A percentile compares a stretch with the other conserved stretches of the same genome.
phyloP scores from a whole-genome alignment of 768 basidiomycete genomes.

The Trametes sanguinea region DNA sequence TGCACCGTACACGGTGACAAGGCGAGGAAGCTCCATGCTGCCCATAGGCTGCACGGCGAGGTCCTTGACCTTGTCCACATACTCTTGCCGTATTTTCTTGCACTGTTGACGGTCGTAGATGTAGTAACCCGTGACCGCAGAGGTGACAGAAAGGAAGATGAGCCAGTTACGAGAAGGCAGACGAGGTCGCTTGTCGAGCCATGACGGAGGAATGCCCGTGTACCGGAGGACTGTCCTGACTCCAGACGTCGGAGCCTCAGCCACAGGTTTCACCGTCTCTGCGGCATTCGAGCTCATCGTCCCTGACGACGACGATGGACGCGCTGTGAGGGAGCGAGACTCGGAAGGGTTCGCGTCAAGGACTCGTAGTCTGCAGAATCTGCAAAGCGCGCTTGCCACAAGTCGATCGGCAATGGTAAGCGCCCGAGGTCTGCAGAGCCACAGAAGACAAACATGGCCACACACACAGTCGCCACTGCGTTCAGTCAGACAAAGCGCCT shows the following conservation, averaged over 20 bases:
- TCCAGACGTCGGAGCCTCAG: conserved; percentile 47
- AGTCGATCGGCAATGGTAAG: background rate
- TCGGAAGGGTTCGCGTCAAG: background rate
- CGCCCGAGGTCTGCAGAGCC: background rate
- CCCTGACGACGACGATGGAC: conserved; percentile 12
- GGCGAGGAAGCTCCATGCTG: conserved; percentile 67
- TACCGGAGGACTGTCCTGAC: conserved; percentile 63
- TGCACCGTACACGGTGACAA: conserved; percentile 82
- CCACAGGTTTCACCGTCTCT: conserved; percentile 25
- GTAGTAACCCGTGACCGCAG: conserved; percentile 70
- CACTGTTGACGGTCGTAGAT: conserved; percentile 87
- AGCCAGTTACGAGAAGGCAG: conserved; percentile 93
- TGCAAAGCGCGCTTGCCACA: background rate
- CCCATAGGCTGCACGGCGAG: conserved; percentile 70
- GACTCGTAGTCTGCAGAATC: background rate
- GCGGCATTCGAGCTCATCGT: conserved; percentile 30
- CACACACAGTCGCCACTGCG: conserved; percentile 1
- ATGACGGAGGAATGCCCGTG: conserved; percentile 67
- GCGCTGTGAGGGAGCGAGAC: background rate
- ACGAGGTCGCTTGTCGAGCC: conserved; percentile 82
- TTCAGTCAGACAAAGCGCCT: conserved; percentile 12
- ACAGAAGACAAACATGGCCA: conserved; percentile 11
- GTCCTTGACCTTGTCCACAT: conserved; percentile 76
- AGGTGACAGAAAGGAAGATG: conserved; percentile 83
- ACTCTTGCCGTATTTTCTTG: conserved; percentile 72